Evolutionary conservation across 345 rosid genomes (phyloP).

Genomic region (Gossypium sturtianum): DNA sequence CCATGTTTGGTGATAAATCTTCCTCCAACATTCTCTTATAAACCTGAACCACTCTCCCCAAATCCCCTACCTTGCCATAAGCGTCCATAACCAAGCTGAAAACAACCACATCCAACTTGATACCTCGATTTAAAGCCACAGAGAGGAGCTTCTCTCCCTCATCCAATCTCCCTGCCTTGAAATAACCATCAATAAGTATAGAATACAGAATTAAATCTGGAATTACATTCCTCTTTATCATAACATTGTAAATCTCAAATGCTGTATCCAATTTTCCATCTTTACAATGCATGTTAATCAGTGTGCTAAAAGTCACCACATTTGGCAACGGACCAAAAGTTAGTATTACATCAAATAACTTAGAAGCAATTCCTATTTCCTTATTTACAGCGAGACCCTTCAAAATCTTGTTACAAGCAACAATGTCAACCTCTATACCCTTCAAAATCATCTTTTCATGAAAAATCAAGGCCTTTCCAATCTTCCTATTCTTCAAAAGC

Average conservation of each 20-base stretch:
- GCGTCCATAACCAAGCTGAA: constrained; percentile 39
- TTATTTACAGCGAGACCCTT: constrained; percentile 25
- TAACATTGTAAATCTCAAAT: constrained; percentile 23
- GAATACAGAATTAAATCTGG: constrained; percentile 41
- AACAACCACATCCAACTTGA: constrained; percentile 40
- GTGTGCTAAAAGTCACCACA: constrained; percentile 41
- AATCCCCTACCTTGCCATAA: constrained; percentile 29
- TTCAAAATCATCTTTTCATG: constrained; percentile 25
- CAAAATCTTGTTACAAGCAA: constrained; percentile 42
- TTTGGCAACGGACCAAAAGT: constrained; percentile 40
- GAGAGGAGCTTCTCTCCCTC: constrained; percentile 35
- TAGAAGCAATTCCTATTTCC: constrained; percentile 26
- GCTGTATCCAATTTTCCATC: constrained; percentile 38
- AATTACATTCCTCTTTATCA: constrained; percentile 28
- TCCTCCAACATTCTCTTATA: constrained; percentile 37
- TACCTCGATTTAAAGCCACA: constrained; percentile 25
- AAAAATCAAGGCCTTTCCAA: constrained; percentile 30
- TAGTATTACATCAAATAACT: constrained; percentile 26
- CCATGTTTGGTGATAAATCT: constrained; percentile 36
- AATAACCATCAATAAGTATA: constrained; percentile 40
- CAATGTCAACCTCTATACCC: constrained; percentile 28
- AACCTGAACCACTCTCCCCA: constrained; percentile 23
- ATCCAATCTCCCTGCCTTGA: constrained; percentile 40
- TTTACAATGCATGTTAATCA: constrained; percentile 41
- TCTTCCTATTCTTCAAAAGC: constrained; percentile 32